Base-by-base conservation (phyloP, 306 rosid species). In the Corylus heterophylla region DNA sequence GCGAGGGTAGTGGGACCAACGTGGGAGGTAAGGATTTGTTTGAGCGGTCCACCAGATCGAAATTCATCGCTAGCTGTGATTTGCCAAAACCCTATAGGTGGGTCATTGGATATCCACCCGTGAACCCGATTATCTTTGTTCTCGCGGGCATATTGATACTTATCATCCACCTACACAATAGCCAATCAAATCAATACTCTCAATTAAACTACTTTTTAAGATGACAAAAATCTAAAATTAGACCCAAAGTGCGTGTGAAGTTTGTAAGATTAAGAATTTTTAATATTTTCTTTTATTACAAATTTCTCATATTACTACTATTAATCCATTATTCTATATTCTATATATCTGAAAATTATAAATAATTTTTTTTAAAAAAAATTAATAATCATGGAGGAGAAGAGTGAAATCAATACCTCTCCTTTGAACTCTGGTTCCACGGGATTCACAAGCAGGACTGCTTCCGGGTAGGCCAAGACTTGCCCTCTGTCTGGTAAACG, bases 1-100 rank as follows among this genome's bases (percentile, higher is more conserved):
- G 97, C 89, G n/a, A 95, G 97, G 0, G 89, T 72, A 64, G 90
- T 88, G 10, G 99, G 99, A 9, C 98, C 99, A 1, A 91, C 98
- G 31, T 95, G 99, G 37, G 97, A 95, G 20, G 89, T 87, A 27
- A 95, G 87, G 83, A 87, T 78, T 55, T 95, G 99, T 79, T 95
- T 95, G 81, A 87, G 49, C 37, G 97, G 98, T 44, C 99, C 99
- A 81, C 93, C 98, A 2, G 99, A 90, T 73, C 91, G 89, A 71
- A 89, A 93, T 75, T 95, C 99, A 37, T 89, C 81, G 69, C 81
- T 88, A 3, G 99, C 90, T 0, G 97, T 82, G 54, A 95, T 91
- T 8, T 86, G 82, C 98, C 99, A 93, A 68, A 93, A 85, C 20
- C 98, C 99, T 1, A 84, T 68, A 0, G 80, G 83, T 0, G 96